These are phyloP conservation scores for Acer yangbiense DNA, from an alignment of 345 rosid species.

Conservation along the genomic window DNA sequence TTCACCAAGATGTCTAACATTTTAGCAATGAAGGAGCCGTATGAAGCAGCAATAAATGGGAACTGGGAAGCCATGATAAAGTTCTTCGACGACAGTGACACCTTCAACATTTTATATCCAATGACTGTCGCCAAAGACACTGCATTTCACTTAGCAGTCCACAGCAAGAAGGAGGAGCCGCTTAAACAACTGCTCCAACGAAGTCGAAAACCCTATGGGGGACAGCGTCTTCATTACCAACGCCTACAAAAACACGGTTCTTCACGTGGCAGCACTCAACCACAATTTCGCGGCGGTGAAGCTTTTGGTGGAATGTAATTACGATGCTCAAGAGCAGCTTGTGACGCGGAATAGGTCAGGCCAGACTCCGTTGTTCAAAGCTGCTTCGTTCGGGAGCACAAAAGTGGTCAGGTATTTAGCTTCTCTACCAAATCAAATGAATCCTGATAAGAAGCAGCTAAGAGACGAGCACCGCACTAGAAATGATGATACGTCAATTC, in stretches of 20 bases:
- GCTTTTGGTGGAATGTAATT: not conserved
- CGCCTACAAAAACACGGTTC: constrained; percentile 9
- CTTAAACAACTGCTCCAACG: not conserved
- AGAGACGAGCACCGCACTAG: too few species aligned
- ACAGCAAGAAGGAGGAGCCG: not conserved
- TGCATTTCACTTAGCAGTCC: not conserved
- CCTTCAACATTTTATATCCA: not conserved
- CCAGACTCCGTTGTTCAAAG: too few species aligned
- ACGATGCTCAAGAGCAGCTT: too few species aligned
- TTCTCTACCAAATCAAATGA: too few species aligned
- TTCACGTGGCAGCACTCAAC: constrained; percentile 16
- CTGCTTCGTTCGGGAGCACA: too few species aligned
- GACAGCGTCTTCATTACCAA: not conserved
- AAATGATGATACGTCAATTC: too few species aligned
- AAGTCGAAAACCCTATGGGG: fast-evolving
- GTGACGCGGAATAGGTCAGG: too few species aligned
- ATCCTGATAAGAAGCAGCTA: too few species aligned
- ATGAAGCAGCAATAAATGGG: not conserved
- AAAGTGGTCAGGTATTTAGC: too few species aligned
- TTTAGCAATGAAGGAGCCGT: not conserved
- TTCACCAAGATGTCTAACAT: not conserved
- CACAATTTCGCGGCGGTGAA: not conserved
- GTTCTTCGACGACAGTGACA: not conserved
- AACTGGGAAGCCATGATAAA: not conserved
- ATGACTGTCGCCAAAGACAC: not conserved